These are phyloP conservation scores for Boeremia exigua DNA, from an alignment of 2,329 filamentous ascomycete species.

Conservation along the genomic window DNA sequence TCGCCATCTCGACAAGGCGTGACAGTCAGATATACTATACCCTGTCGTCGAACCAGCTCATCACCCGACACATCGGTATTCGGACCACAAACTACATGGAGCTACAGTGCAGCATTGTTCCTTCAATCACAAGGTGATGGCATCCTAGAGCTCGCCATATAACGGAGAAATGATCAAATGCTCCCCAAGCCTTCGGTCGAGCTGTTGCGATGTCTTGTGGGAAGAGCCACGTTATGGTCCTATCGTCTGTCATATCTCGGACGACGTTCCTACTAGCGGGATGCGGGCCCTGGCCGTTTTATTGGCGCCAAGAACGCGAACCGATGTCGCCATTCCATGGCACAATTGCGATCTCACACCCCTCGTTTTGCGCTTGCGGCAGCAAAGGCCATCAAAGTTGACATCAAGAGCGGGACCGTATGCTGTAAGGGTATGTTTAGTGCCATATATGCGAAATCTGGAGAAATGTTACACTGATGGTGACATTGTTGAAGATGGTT, in stretches of 20 bases:
- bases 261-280: conserved; percentile 3
- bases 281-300: conserved; percentile 7
- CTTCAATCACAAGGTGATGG: neutral
- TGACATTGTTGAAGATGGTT: neutral
- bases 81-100: neutral
- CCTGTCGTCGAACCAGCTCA: neutral
- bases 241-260: neutral
- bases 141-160: conserved; percentile 6
- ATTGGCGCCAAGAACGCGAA: conserved; percentile 9
- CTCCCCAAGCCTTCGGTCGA: neutral
- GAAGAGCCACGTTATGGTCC: conserved; percentile 2
- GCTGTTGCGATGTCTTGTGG: neutral
- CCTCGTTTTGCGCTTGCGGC: conserved; percentile 4
- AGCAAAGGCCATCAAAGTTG: neutral
- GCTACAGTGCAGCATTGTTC: neutral
- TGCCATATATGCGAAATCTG: neutral
- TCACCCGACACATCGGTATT: neutral
- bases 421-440: neutral
- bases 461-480: neutral
- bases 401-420: neutral
- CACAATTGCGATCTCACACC: conserved; percentile 14
- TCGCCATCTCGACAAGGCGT: neutral
- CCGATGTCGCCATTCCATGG: conserved; percentile 18
- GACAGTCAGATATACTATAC: neutral
- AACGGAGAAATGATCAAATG: conserved; percentile 3